These are phyloP conservation scores for Fusarium torulosum DNA, from an alignment of 2,329 filamentous ascomycete species.

Conservation along the genomic window DNA sequence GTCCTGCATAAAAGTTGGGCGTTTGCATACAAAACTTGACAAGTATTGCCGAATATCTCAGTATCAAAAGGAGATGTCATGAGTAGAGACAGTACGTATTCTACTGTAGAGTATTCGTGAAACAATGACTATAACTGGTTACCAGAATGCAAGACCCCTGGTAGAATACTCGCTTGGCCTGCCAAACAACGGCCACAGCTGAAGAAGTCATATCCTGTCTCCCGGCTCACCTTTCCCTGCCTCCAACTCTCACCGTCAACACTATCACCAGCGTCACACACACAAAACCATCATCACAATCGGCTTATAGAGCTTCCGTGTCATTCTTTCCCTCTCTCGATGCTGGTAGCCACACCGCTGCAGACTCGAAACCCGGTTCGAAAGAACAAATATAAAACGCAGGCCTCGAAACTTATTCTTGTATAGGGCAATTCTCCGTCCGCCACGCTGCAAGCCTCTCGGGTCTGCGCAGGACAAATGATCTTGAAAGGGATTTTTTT, in stretches of 20 bases:
- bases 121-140: conserved; percentile 38
- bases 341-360: neutral
- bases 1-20: no score
- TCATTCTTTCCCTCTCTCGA: no score
- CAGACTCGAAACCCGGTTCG: neutral
- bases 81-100: neutral
- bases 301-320: conserved; percentile 5
- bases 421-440: conserved; percentile 20
- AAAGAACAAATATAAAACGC: conserved; percentile 3
- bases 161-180: conserved; percentile 43
- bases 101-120: conserved; percentile 22
- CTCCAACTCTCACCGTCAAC: neutral
- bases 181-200: conserved; percentile 42
- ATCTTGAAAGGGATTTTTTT: neutral
- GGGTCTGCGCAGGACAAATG: conserved; percentile 3
- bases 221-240: conserved; percentile 24
- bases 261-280: conserved; percentile 7
- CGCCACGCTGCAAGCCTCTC: conserved; percentile 29
- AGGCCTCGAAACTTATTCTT: conserved; percentile 14
- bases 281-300: neutral
- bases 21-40: conserved; percentile 1
- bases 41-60: conserved; percentile 18
- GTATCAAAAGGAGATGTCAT: neutral
- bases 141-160: conserved; percentile 34
- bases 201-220: conserved; percentile 1